These are phyloP conservation scores for Emericellopsis cladophorae DNA, from an alignment of 2,329 filamentous ascomycete genomes.

Conservation along the genomic window DNA sequence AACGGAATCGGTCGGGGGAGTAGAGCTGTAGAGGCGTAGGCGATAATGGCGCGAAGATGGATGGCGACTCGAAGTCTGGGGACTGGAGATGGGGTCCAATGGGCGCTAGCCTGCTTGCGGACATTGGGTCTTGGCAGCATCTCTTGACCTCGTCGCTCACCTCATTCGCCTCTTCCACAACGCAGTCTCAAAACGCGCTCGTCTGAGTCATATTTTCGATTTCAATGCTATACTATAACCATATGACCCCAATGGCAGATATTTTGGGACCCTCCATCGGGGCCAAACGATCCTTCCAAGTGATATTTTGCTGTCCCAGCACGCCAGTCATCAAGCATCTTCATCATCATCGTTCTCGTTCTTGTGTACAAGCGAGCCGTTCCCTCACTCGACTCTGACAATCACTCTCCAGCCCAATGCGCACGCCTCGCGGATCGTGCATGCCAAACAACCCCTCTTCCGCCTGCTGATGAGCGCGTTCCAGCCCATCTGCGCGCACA, in stretches of 20 bases:
- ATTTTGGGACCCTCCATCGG: too few relatives aligned
- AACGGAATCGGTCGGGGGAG: not conserved
- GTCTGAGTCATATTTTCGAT: too few relatives aligned
- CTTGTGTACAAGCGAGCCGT: not conserved
- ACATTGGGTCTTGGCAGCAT: too few relatives aligned
- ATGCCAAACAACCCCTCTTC: slow-evolving; percentile 57
- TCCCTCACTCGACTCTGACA: slow-evolving; percentile 38
- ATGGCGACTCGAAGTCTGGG: not conserved
- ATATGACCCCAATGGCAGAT: too few relatives aligned
- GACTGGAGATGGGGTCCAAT: not conserved
- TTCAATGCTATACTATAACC: too few relatives aligned
- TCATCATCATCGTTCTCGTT: too few relatives aligned
- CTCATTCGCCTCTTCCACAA: too few relatives aligned
- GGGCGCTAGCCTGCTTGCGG: not conserved
- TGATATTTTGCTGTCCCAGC: too few relatives aligned
- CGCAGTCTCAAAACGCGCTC: too few relatives aligned
- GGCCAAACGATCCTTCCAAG: too few relatives aligned
- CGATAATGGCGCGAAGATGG: not conserved
- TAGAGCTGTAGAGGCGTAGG: not conserved
- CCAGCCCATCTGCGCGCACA: slow-evolving; percentile 63
- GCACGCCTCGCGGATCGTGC: slow-evolving; percentile 62
- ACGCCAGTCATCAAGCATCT: too few relatives aligned
- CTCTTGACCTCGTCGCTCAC: too few relatives aligned
- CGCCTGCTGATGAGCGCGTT: slow-evolving; percentile 59
- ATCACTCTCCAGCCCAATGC: slow-evolving; percentile 58